Evolutionary conservation across 352 stramenopile species (phyloP), one percentile per base, ranked within the genome.

Genomic region (Pythium brassicae): DNA sequence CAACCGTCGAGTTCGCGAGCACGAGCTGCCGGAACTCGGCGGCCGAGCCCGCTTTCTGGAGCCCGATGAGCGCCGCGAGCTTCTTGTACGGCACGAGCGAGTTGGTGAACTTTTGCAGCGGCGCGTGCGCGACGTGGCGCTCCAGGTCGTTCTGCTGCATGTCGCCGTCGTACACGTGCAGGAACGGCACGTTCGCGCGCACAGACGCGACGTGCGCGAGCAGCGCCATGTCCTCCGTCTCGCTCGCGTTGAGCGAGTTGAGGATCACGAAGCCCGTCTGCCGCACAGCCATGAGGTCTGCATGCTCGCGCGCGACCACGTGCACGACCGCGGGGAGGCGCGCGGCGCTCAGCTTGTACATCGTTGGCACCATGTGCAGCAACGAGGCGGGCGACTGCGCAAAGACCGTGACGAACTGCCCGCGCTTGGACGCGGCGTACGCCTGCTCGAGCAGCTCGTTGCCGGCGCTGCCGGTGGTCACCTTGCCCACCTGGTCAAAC

Each of bases 131-230:
- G 2, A 74, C 66, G n/a, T 64, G 59, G 46, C 70, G 74, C 55
- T 87, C 69, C 23, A 97, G 56, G 53, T 79, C 71, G 65, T 96
- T 96, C 57, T 95, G 88, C 27, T 76, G 65, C 74, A 97, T 89
- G 62, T 97, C 85, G 45, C 87, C 89, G 72, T 97, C 92, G 72
- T 96, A 97, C 26, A 98, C 95, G 70, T 98, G 89, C 43, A 97
- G 60, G 59, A 98, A 96, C 25, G 92, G 92, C 42, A 96, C 81
- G 53, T 94, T 85, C 44, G 87, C 83, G 47, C 87, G 83, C 47
- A 97, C 69, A n/a, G 90, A 96, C 22, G 87, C 80, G 25, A 97
- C 78, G 76, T 98, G 89, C 29, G 84, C 84, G 22, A 96, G 67
- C 58, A 97, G 70, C 50, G 90, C 90, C 78, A 97, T 97, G 72